Evolutionary conservation across 441 rosid genomes (phyloP), one percentile per base, ranked within the genome.

Genomic region (Erodium moschatum): DNA sequence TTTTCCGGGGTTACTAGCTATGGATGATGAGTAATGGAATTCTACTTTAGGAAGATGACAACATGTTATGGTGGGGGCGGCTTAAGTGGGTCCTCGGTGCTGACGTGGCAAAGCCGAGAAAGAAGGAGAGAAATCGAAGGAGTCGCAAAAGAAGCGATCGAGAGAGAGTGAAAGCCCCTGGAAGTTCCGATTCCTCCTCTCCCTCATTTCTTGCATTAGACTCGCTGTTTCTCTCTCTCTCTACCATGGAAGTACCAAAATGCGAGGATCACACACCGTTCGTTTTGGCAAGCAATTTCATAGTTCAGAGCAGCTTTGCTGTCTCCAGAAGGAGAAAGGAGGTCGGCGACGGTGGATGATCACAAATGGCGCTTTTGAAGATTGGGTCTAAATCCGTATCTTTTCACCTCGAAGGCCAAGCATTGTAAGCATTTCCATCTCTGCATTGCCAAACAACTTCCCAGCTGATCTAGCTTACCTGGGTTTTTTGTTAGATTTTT

Each of bases 381-480:
- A 83, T 93, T 65, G 98, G 97, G 77, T 93, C 98, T 56, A 93
- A 93, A 81, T 80, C 96, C 65, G 96, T 91, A 8, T 80, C 75
- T 24, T 91, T 93, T 79, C 88, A 64, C 77, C 89, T 78, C 15
- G 89, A 84, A 65, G 92, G 90, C 69, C 76, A 79, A 68, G 74
- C 84, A 72, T 87, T 97, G 98, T 93, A 2, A 70, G 63, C 29
- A 20, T 58, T 56, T 9, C 62, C 8, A 3, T 56, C 3, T 52
- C 60, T 56, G 9, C 21, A 18, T 11, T 56, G 9, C 62, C 27
- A 18, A 56, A 19, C 63, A 58, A 20, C 13, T 58, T 58, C 13
- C 19, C 5, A 5, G n/a, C 0, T 9, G 63, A 58, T 58, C 20
- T 20, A 58, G n/a, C 13, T 13, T 58, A 19, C n/a, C 13, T 20